Percentiles rank a stretch among this genome's conserved stretches.
phyloP scores from a whole-genome alignment of 2,329 filamentous ascomycete genomes.

The Fusarium succisae region DNA sequence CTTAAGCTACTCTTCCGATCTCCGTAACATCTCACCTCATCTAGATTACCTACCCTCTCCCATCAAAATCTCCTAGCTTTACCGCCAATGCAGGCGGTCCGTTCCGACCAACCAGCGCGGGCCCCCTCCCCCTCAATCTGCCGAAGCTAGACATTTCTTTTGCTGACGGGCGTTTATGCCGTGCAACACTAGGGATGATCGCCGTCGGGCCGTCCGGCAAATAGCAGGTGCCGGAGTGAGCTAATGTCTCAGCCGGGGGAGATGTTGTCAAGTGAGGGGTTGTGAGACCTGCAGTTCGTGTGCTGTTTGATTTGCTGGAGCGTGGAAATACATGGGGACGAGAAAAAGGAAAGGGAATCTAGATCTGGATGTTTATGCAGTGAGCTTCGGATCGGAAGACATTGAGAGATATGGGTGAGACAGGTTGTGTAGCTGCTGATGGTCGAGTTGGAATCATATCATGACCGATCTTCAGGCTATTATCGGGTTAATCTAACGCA shows the following conservation, averaged over 20 bases:
- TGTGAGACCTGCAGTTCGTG: constrained; percentile 9
- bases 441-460: neutral
- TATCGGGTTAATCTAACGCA: neutral
- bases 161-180: constrained; percentile 21
- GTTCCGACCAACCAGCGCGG: constrained; percentile 22
- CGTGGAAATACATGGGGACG: neutral
- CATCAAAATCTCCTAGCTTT: neutral
- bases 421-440: neutral
- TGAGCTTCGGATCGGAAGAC: neutral
- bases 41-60: neutral
- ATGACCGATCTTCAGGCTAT: neutral
- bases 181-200: neutral
- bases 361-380: neutral
- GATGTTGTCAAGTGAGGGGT: constrained; percentile 20
- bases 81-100: constrained; percentile 24
- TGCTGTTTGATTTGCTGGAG: neutral
- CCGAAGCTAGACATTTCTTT: neutral
- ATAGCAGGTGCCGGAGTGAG: neutral
- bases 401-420: neutral
- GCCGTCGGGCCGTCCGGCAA: neutral
- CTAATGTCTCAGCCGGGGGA: neutral
- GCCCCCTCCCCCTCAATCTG: neutral
- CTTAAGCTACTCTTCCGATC: neutral
- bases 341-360: neutral
- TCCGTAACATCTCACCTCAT: neutral